These are phyloP conservation scores for Nicotiana attenuata DNA, from an alignment of 257 asterid species.

Conservation along the genomic window DNA sequence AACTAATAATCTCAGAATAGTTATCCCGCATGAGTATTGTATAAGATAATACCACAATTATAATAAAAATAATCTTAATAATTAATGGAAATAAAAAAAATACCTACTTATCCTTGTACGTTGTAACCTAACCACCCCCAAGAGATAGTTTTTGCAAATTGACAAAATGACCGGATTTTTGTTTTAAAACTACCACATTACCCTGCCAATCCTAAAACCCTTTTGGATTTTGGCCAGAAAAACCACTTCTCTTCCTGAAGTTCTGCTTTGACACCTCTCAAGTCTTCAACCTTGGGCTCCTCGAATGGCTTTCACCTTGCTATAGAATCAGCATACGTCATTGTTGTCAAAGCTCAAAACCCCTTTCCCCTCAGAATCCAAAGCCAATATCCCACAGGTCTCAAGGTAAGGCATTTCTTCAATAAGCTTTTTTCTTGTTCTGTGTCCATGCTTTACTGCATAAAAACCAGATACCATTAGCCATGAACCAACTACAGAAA, in stretches of 20 bases:
- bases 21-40: no score
- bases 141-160: background rate
- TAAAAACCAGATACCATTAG: background rate
- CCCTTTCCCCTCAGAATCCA: background rate
- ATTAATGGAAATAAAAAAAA: no score
- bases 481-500: constrained; percentile 44
- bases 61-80: no score
- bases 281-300: background rate
- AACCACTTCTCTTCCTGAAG: background rate
- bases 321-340: background rate
- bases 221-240: background rate
- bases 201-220: background rate
- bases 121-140: no score
- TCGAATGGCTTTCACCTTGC: background rate
- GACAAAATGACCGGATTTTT: background rate
- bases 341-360: background rate
- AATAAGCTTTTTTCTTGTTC: background rate
- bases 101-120: no score
- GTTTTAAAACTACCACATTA: background rate
- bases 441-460: background rate
- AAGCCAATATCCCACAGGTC: background rate
- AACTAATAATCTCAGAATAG: no score
- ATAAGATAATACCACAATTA: no score
- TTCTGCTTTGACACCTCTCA: background rate
- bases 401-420: background rate